These are phyloP conservation scores for Candida fluviatilis DNA, from an alignment of 805 yeast species.

Conservation along the genomic window DNA sequence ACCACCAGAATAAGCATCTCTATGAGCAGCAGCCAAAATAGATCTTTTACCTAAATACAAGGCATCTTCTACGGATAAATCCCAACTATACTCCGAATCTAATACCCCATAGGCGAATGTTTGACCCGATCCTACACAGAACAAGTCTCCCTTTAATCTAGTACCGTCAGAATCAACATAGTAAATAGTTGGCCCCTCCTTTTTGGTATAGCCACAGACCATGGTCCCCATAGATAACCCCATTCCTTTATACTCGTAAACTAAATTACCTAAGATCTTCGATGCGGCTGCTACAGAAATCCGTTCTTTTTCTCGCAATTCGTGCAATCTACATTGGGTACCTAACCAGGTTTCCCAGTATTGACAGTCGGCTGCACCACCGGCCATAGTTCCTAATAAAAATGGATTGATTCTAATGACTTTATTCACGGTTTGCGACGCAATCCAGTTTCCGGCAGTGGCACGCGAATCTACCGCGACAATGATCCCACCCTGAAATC, in stretches of 20 bases:
- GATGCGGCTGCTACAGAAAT: conserved; percentile 96
- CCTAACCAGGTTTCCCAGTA: conserved; percentile 99
- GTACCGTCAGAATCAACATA: conserved; percentile 98
- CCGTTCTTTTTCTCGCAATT: conserved; percentile 89
- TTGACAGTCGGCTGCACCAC: conserved; percentile 99
- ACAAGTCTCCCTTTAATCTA: conserved; percentile 87
- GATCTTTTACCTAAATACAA: conserved; percentile 91
- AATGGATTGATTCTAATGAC: conserved; percentile 96
- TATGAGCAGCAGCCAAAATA: conserved; percentile 94
- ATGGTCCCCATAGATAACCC: conserved; percentile 99
- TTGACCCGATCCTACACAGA: conserved; percentile 98
- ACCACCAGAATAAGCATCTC: conserved; percentile 98
- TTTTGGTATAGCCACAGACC: conserved; percentile 95
- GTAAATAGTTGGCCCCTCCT: conserved; percentile 92
- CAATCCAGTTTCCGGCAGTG: conserved; percentile 96
- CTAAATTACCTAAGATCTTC: conserved; percentile 84
- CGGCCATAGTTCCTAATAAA: conserved; percentile 96
- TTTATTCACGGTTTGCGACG: conserved; percentile 95
- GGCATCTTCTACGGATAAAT: conserved; percentile 88
- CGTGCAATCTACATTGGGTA: conserved; percentile 91
- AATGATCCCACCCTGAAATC: conserved; percentile 91
- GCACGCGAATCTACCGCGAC: conserved; percentile 99
- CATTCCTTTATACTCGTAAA: conserved; percentile 92
- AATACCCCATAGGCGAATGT: conserved; percentile 98
- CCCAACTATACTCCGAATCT: conserved; percentile 91